Percentiles rank a stretch among this genome's conserved stretches.
Conservation (phyloP, 345 rosid genomes). For the Populus deltoides region DNA sequence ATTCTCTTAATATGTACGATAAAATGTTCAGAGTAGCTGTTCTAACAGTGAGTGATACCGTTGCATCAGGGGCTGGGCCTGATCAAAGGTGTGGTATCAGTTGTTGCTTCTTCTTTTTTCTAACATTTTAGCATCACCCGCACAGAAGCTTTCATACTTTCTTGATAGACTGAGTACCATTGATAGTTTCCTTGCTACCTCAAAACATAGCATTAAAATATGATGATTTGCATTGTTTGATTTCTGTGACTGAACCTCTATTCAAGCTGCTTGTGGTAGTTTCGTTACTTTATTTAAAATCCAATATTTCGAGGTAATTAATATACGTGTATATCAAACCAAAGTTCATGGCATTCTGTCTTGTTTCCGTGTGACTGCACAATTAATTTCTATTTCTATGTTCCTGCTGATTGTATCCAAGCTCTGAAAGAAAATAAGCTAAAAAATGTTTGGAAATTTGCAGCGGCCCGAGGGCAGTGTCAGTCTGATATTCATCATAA, state of each 20-base stretch:
- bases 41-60: conserved; percentile 90
- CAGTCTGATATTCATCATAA: conserved; percentile 71
- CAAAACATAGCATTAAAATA: neutral
- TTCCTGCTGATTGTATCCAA: conserved; percentile 2
- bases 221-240: neutral
- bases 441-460: conserved; percentile 29
- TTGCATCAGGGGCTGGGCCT: conserved; percentile 81
- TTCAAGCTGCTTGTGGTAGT: neutral
- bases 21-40: conserved; percentile 54
- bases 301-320: neutral
- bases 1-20: too few relatives aligned
- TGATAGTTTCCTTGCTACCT: neutral
- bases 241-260: neutral
- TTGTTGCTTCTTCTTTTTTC: neutral
- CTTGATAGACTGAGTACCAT: neutral
- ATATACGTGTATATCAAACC: neutral
- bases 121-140: neutral
- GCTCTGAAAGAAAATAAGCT: neutral
- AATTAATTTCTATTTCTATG: neutral
- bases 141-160: neutral
- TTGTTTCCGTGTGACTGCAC: neutral
- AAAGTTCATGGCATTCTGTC: neutral
- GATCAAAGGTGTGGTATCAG: conserved; percentile 65
- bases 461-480: conserved; percentile 83
- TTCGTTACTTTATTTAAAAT: neutral